Percentiles rank a stretch among this genome's conserved stretches.
These are phyloP conservation scores for Coprinopsis marcescibilis DNA, from an alignment of 768 basidiomycete genomes.

Conservation along the genomic window DNA sequence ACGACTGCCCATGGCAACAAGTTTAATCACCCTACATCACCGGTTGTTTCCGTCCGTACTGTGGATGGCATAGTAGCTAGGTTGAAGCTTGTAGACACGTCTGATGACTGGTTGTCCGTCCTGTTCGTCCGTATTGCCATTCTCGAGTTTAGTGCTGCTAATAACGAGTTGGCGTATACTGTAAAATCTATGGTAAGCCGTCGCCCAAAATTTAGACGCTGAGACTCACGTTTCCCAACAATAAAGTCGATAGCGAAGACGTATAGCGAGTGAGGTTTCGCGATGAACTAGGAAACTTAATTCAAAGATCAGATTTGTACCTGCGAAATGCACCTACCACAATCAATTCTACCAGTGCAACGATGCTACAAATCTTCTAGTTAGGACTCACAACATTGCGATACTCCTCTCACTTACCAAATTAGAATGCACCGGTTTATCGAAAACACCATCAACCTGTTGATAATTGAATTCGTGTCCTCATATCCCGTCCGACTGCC, in stretches of 20 bases:
- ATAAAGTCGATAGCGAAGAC: slow-evolving; percentile 45
- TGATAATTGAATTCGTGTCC: slow-evolving; percentile 39
- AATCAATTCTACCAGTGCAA: slow-evolving; percentile 33
- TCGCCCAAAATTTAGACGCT: background rate
- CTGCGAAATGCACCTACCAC: slow-evolving; percentile 21
- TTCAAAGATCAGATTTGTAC: background rate
- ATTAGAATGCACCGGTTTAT: slow-evolving; percentile 49
- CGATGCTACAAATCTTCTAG: slow-evolving; percentile 22
- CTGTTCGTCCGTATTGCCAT: slow-evolving; percentile 24
- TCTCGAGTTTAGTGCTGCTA: slow-evolving; percentile 41
- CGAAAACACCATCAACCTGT: slow-evolving; percentile 40
- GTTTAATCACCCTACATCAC: background rate
- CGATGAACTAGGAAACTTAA: slow-evolving; percentile 27
- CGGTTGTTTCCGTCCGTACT: slow-evolving; percentile 2
- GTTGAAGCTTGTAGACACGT: slow-evolving; percentile 29
- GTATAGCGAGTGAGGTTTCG: slow-evolving; percentile 38
- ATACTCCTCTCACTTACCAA: slow-evolving; percentile 29
- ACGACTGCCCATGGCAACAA: no score
- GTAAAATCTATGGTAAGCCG: background rate
- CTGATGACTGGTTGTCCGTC: slow-evolving; percentile 18
- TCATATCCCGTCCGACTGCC: slow-evolving; percentile 34
- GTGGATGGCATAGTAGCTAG: slow-evolving; percentile 1
- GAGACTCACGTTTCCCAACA: slow-evolving; percentile 41
- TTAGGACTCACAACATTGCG: background rate
- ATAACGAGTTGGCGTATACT: slow-evolving; percentile 44